Conservation (phyloP, 2,329 filamentous ascomycete genomes). For the Fusarium sp. region DNA sequence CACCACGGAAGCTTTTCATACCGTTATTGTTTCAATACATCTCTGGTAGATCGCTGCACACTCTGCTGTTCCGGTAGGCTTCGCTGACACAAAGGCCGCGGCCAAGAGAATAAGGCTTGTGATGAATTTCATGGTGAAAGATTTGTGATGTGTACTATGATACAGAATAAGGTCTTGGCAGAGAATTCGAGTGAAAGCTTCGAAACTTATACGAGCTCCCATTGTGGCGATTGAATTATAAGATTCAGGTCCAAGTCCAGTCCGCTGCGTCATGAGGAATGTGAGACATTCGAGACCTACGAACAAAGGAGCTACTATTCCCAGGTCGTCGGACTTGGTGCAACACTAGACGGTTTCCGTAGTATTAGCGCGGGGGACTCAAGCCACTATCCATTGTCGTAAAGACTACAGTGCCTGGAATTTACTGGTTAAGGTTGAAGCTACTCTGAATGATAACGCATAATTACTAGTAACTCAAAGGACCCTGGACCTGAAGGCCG, state of each 20-base stretch:
- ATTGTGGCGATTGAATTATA: not conserved
- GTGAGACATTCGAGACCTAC: constrained; percentile 9
- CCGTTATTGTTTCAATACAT: constrained; percentile 13
- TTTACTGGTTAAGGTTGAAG: not conserved
- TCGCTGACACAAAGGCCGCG: not conserved
- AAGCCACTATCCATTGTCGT: not conserved
- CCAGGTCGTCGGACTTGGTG: not conserved
- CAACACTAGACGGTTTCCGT: constrained; percentile 11
- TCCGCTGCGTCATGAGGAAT: not conserved
- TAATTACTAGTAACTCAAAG: not conserved
- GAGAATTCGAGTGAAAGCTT: not conserved
- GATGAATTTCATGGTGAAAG: not conserved
- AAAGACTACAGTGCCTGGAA: not conserved
- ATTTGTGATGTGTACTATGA: not conserved
- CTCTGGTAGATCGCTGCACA: constrained; percentile 1
- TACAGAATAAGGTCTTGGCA: not conserved
- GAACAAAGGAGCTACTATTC: constrained; percentile 3
- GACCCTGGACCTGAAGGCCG: not conserved
- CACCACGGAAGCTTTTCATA: not conserved
- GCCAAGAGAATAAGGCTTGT: not conserved
- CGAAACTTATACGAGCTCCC: not conserved
- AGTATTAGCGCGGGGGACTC: not conserved
- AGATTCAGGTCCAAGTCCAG: not conserved
- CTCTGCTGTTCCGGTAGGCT: not conserved
- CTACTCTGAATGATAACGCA: not conserved